Base-by-base conservation (phyloP, 345 rosid species). In the Dimocarpus longan region DNA sequence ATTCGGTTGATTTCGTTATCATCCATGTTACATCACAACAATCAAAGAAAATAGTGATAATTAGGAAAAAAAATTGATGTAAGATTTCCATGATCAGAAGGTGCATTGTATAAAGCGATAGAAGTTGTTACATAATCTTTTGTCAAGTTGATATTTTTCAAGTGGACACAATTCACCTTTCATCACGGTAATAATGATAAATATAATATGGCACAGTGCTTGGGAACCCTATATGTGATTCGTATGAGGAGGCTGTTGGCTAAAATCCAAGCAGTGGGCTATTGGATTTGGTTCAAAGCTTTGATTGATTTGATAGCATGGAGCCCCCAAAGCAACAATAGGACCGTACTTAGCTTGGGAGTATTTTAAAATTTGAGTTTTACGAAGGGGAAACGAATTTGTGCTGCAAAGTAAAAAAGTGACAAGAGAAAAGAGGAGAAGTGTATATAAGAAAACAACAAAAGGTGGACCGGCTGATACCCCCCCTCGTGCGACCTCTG, bases 401-500 rank as follows among this genome's bases (percentile, higher is more conserved):
- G 12, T 57, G 19, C 3, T 76, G 18, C 32, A 66, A 37, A 32
- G 22, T 19, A 4, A 64, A 63, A 19, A 15, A 28, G 66, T 10
- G 71, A 10, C 43, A 26, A 26, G 22, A 68, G 50, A 24, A 44
- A 43, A 15, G 18, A 8, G 22, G 28, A 21, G 43, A 21, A 46
- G 18, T 8, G 28, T n/a, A 66, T 37, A 39, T 12, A 12, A 57
- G 71, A 54, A 67, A 76, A 67, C 72, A 67, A 76, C 57, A 56
- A 56, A 62, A 19, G 46, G 32, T 18, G 52, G 52, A 65, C 60
- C 42, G 42, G 57, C 15, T 24, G 78, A 28, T 48, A 50, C 26
- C 28, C 70, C 70, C 73, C 56, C 79, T 68, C 79, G 79, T 76
- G 79, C 79, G 56, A 16, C 24, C 52, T 39, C 79, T 76, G 78